phyloP scores from a whole-genome alignment of 1,284 basidiomycete genomes.

The Ceratobasidium papillatum region DNA sequence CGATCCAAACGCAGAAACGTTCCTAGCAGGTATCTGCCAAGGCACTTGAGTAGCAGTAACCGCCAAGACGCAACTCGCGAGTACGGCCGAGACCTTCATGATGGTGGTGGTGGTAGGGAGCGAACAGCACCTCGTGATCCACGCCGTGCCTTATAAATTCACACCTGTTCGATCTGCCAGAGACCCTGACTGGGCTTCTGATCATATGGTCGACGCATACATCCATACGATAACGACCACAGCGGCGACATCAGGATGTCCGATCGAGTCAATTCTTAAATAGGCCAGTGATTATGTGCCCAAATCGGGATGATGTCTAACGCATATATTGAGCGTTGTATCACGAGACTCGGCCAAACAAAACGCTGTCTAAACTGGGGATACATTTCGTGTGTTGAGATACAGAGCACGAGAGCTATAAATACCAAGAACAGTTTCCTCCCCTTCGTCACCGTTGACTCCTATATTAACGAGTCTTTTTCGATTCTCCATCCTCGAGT shows the following conservation, averaged over 20 bases:
- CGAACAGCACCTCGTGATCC: no score
- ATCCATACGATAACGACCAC: background rate
- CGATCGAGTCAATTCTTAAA: background rate
- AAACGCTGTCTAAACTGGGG: no score
- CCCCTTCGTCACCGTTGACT: no score
- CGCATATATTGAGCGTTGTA: no score
- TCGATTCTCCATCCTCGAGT: conserved; percentile 48
- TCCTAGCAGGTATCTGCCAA: background rate
- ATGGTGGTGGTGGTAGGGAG: background rate
- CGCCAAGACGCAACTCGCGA: background rate
- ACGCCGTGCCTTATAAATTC: background rate
- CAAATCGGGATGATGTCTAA: background rate
- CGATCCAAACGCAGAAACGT: conserved; percentile 21
- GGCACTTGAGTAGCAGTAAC: background rate
- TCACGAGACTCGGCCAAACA: no score
- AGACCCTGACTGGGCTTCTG: conserved; percentile 6
- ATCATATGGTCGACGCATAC: background rate
- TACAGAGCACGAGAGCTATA: background rate
- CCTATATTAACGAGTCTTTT: conserved; percentile 12
- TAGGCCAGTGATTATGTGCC: no score
- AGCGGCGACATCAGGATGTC: background rate
- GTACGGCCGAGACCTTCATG: background rate
- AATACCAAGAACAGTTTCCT: background rate
- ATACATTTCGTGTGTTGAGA: background rate
- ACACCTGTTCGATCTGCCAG: background rate